Conservation (phyloP, 1,139 yeast genomes). For the Sugiyamaella paludigena region DNA sequence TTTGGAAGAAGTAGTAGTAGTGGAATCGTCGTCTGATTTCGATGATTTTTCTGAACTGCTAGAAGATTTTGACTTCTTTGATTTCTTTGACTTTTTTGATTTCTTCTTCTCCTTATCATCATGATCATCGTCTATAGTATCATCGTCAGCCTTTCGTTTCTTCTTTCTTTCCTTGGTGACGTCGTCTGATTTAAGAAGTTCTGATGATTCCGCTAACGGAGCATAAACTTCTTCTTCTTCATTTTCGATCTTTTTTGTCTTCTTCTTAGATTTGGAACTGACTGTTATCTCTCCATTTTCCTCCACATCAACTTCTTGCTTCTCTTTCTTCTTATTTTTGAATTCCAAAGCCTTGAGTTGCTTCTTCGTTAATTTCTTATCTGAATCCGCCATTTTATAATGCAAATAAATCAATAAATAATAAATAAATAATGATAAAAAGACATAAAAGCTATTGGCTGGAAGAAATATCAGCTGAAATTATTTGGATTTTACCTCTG, state of each 20-base stretch:
- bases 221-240: constrained; percentile 15
- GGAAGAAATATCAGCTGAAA: too few species aligned
- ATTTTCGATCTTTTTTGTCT: constrained; percentile 26
- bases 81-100: constrained; percentile 13
- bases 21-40: constrained; percentile 13
- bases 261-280: constrained; percentile 54
- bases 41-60: constrained; percentile 13
- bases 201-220: constrained; percentile 13
- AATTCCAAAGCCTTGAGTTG: constrained; percentile 77
- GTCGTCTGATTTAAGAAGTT: constrained; percentile 16
- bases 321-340: constrained; percentile 41
- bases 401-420: not conserved
- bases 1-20: constrained; percentile 52
- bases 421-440: not conserved
- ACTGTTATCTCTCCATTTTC: constrained; percentile 66
- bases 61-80: constrained; percentile 17
- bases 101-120: constrained; percentile 20
- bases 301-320: constrained; percentile 25
- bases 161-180: constrained; percentile 13
- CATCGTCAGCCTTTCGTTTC: constrained; percentile 18
- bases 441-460: too few species aligned
- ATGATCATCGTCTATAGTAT: constrained; percentile 20
- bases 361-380: constrained; percentile 62
- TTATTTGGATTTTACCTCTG: too few species aligned
- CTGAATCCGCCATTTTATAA: constrained; percentile 3